Evolutionary conservation across 2,329 filamentous ascomycete genomes (phyloP), one percentile per base, ranked within the genome.

Genomic region (Exophiala calicioides): DNA sequence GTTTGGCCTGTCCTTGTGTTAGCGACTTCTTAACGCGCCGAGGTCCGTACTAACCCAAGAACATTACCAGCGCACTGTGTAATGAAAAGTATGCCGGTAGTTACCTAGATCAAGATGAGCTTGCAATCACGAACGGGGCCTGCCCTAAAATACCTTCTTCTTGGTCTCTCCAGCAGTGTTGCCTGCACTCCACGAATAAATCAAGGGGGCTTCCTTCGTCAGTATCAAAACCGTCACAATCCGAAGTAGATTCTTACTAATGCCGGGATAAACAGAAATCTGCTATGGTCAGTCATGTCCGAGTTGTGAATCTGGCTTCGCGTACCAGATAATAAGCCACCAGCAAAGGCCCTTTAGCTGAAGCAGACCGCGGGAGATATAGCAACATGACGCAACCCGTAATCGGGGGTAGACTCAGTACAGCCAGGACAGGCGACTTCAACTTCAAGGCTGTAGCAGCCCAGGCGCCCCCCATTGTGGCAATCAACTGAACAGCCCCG

Each of bases 111-210:
- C 15, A 20, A 13, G 3, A 10, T 52, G 18, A 52, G 39, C 18
- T 15, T 7, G 13, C 4, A n/a, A 20, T 13, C 12, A 13, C 8
- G 16, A 12, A 4, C 19, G 20, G 20, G 9, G 10, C 7, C 6
- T 29, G 9, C 8, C 16, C 13, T n/a, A 10, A 26, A 20, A 18
- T 47, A 52, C 44, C 59, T 85, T 86, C 53, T 80, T 79, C 65
- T 87, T 87, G 0, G 83, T 86, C 59, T 86, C 82, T 1, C 84
- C 83, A 0, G 78, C 83, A 0, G 83, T 73, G 31, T 72, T 82
- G 30, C 68, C 77, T 0, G 78, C 81, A 13, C 85, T 88, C 62
- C 83, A 88, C 53, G 81, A 85, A 59, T 88, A 85, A 57, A 82
- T 88, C 43, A 82, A 76, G 29, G 84, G 81, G 3, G 81, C 48